Conservation (phyloP, 192 early-diverging fungal genomes). For the Linnemannia exigua region DNA sequence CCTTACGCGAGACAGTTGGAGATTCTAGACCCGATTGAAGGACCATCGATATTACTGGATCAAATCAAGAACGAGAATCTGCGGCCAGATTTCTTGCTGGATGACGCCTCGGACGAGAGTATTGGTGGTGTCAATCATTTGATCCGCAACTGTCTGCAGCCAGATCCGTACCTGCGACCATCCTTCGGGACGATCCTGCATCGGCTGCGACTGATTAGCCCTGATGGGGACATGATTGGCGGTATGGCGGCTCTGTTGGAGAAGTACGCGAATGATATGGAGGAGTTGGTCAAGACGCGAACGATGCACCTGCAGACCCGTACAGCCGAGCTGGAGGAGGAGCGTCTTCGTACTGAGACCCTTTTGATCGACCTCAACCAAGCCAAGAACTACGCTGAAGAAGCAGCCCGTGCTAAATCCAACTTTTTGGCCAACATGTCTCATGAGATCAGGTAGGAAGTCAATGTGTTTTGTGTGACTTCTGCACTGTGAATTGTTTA, state of each 20-base stretch:
- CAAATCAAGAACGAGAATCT: constrained; percentile 41
- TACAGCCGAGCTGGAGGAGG: constrained; percentile 60
- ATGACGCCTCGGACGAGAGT: constrained; percentile 49
- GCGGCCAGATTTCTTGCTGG: constrained; percentile 48
- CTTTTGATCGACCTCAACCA: constrained; percentile 53
- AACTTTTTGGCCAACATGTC: constrained; percentile 86
- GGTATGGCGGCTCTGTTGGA: constrained; percentile 61
- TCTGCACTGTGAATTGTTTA: not conserved
- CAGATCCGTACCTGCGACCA: constrained; percentile 29
- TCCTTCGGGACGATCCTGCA: constrained; percentile 40
- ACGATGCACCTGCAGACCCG: constrained; percentile 59
- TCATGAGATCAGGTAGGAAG: constrained; percentile 64
- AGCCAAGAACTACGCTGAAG: constrained; percentile 65
- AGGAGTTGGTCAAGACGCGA: constrained; percentile 56
- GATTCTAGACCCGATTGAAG: constrained; percentile 11
- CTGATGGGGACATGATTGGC: constrained; percentile 57
- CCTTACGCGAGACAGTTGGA: constrained; percentile 47
- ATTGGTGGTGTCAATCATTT: constrained; percentile 53
- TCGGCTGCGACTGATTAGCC: constrained; percentile 43
- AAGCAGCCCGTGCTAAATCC: constrained; percentile 59
- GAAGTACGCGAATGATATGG: constrained; percentile 63
- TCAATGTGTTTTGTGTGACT: not conserved
- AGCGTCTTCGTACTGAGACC: constrained; percentile 47
- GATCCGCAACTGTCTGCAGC: constrained; percentile 47
- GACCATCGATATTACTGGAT: constrained; percentile 22